Base-by-base conservation (phyloP, 768 basidiomycete genomes). In the Pleurotus giganteus region DNA sequence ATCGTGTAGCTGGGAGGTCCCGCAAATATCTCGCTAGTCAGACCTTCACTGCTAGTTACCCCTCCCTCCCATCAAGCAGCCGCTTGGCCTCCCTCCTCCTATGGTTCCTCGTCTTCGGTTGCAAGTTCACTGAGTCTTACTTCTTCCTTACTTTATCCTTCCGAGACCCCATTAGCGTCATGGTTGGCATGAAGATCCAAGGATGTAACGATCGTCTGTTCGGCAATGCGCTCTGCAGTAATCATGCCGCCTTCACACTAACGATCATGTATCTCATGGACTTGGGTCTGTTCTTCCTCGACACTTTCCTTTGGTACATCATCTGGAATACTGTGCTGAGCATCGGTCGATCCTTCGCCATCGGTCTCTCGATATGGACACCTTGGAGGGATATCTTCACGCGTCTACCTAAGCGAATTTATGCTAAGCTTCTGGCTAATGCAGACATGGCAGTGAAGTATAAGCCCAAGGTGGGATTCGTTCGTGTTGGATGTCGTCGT, bases 231-330 rank as follows among this genome's bases (percentile, higher is more conserved):
- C 81, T 99, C 13, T 99, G 97, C 73, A 75, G 77, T 45, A 95
- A 98, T 68, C 97, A 99, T 61, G 91, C 94, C 1, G 91, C 91
- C 3, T 98, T 98, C 72, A 89, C 96, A 7, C 72, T 99, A 66
- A 85, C 97, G 53, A 89, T 98, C 77, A 99, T 98, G 96, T 98
- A 94, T 68, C 75, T 97, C 77, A 98, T 98, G 96, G 97, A 98
- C 66, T 74, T 99, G 44, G 85, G 89, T 49, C 82, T 99, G 42
- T 99, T 92, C 83, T 99, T 98, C 83, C 79, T 99, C 71, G 97
- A 99, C 75, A 99, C 97, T 5, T 99, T 98, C 88, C 74, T 99
- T 27, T 99, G 97, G 97, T 99, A 95, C 67, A 95, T 98, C 74
- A 98, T 98, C 67, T 98, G 96, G 96, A 98, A 98, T 71, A 95